Evolutionary conservation across 1,284 basidiomycete species (phyloP).

Genomic region (Ceratobasidium sp.): DNA sequence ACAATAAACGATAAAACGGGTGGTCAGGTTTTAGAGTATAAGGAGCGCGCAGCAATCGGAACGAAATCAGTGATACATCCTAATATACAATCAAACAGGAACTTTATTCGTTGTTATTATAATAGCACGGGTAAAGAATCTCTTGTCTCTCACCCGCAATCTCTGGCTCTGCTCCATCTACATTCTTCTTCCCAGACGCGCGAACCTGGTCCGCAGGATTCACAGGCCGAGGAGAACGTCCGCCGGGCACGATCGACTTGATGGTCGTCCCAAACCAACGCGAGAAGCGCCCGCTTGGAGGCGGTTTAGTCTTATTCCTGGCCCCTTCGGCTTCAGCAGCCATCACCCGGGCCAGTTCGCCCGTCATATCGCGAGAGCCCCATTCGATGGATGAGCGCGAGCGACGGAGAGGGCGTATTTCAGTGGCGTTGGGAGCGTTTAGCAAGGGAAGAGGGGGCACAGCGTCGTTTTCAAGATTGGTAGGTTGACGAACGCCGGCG

Average conservation of each 20-base stretch:
- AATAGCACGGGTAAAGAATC: conserved; percentile 41
- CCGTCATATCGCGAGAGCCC: conserved; percentile 4
- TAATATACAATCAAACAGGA: background rate
- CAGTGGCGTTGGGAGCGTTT: background rate
- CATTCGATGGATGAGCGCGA: conserved; percentile 32
- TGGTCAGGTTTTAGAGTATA: no score
- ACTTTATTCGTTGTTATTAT: conserved; percentile 35
- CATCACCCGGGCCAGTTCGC: background rate
- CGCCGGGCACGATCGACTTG: conserved; percentile 24
- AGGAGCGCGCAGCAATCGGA: background rate
- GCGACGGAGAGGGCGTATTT: conserved; percentile 4
- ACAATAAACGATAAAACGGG: no score
- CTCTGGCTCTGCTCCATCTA: background rate
- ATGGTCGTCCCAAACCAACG: conserved; percentile 37
- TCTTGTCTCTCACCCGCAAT: conserved; percentile 11
- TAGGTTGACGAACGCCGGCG: background rate
- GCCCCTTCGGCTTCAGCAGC: background rate
- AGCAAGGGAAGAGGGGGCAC: background rate
- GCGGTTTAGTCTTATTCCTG: background rate
- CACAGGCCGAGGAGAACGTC: background rate
- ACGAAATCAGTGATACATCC: background rate
- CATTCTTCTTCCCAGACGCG: background rate
- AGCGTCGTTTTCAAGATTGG: background rate
- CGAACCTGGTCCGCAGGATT: background rate
- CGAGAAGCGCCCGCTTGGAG: conserved; percentile 7